phyloP scores from a whole-genome alignment of 148 eudicot species.

The Spergularia bocconei region DNA sequence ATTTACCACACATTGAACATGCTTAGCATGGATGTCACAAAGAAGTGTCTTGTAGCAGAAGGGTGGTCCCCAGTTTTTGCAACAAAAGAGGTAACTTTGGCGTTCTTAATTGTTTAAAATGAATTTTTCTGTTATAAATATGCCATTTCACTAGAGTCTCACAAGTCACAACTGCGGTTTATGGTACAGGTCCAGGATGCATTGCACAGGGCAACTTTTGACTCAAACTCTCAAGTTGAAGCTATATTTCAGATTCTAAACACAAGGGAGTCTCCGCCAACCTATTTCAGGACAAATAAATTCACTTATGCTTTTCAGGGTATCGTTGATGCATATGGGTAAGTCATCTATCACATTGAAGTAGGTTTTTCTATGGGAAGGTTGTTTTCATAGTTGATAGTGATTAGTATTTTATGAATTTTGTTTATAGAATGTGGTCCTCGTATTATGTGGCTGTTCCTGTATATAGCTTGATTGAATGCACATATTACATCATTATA shows the following conservation, averaged over 20 bases:
- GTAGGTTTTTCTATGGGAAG: neutral
- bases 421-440: too few relatives aligned
- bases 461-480: too few relatives aligned
- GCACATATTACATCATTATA: too few relatives aligned
- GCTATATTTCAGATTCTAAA: conserved; percentile 82
- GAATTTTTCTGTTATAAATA: neutral
- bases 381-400: neutral
- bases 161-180: conserved; percentile 16
- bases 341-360: conserved; percentile 28
- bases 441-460: too few relatives aligned
- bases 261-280: conserved; percentile 90
- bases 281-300: conserved; percentile 84
- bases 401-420: neutral
- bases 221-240: conserved; percentile 92
- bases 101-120: conserved; percentile 3
- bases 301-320: conserved; percentile 80
- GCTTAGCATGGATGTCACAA: conserved; percentile 98
- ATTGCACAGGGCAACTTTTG: conserved; percentile 66
- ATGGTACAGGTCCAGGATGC: conserved; percentile 82
- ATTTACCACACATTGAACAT: conserved; percentile 89
- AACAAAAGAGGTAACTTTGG: conserved; percentile 58
- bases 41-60: conserved; percentile 98
- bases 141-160: neutral
- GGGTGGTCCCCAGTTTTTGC: conserved; percentile 99
- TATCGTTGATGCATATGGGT: conserved; percentile 99